phyloP scores from a whole-genome alignment of 2,329 filamentous ascomycete species.

The Penicillium sp. region DNA sequence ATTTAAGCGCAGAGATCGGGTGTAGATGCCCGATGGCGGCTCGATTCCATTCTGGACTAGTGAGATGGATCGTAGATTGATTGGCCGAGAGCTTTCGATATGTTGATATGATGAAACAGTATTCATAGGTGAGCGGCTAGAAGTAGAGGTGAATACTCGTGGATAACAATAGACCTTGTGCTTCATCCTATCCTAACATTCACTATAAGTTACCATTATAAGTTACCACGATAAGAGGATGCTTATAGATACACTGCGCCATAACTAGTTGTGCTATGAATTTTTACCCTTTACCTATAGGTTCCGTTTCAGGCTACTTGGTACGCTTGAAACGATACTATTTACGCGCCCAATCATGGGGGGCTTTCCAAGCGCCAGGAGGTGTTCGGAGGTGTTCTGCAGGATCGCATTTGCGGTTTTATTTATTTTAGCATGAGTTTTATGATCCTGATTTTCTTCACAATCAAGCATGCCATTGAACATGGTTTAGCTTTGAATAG shows the following conservation, averaged over 20 bases:
- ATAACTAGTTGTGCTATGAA: too few species aligned
- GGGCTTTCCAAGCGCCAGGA: constrained; percentile 8
- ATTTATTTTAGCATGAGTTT: not conserved
- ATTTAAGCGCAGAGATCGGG: constrained; percentile 12
- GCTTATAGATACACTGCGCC: too few species aligned
- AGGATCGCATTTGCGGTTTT: not conserved
- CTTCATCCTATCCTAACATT: not conserved
- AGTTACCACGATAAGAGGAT: too few species aligned
- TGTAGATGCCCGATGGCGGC: constrained; percentile 3
- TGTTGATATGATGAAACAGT: constrained; percentile 17
- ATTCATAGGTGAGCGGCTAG: not conserved
- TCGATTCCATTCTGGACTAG: constrained; percentile 6
- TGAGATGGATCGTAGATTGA: constrained; percentile 4
- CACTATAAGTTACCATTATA: too few species aligned
- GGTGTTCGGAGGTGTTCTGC: not conserved
- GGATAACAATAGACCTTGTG: not conserved
- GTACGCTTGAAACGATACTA: constrained; percentile 7
- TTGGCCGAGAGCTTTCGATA: constrained; percentile 9
- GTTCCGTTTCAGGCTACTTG: not conserved
- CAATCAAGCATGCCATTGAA: not conserved
- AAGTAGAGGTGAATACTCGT: too few species aligned
- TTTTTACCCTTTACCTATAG: not conserved
- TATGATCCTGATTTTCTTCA: not conserved
- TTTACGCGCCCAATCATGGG: constrained; percentile 15
- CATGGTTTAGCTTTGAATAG: not conserved